phyloP scores from a whole-genome alignment of 2,329 filamentous ascomycete species.

The Neonectria ditissima region DNA sequence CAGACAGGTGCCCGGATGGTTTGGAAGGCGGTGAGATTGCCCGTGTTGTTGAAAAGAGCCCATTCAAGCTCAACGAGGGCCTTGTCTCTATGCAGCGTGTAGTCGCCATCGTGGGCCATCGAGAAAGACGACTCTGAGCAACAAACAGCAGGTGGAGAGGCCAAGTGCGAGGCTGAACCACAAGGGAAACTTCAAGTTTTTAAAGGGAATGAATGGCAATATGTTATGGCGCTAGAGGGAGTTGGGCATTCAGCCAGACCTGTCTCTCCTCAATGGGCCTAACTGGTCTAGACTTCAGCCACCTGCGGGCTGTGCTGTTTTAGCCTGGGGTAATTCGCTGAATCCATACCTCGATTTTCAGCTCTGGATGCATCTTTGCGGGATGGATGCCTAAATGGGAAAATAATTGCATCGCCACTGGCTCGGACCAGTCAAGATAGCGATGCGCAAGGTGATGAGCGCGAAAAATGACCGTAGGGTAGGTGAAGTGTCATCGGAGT shows the following conservation, averaged over 20 bases:
- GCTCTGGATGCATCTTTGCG: background rate
- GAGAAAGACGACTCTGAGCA: background rate
- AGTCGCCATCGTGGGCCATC: background rate
- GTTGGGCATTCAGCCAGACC: background rate
- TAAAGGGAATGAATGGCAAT: background rate
- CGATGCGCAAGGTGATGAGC: background rate
- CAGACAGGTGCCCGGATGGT: constrained; percentile 4
- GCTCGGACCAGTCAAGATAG: background rate
- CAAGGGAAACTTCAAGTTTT: background rate
- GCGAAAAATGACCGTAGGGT: background rate
- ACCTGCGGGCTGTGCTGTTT: constrained; percentile 2
- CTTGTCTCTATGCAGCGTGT: constrained; percentile 3
- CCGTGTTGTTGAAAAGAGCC: constrained; percentile 4
- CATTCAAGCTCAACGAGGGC: constrained; percentile 11
- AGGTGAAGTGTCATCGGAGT: background rate
- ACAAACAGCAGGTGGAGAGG: background rate
- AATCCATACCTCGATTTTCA: background rate
- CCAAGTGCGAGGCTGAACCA: background rate
- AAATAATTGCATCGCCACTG: background rate
- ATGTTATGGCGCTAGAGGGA: background rate
- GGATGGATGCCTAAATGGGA: background rate
- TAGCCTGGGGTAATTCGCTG: background rate
- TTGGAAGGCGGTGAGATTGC: constrained; percentile 11
- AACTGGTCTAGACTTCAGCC: constrained; percentile 3
- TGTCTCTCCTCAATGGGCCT: background rate